Percentiles rank a stretch among this genome's conserved stretches.
Evolutionary conservation across 805 yeast genomes (phyloP).

Genomic region (Schwanniomyces vanrijiae): DNA sequence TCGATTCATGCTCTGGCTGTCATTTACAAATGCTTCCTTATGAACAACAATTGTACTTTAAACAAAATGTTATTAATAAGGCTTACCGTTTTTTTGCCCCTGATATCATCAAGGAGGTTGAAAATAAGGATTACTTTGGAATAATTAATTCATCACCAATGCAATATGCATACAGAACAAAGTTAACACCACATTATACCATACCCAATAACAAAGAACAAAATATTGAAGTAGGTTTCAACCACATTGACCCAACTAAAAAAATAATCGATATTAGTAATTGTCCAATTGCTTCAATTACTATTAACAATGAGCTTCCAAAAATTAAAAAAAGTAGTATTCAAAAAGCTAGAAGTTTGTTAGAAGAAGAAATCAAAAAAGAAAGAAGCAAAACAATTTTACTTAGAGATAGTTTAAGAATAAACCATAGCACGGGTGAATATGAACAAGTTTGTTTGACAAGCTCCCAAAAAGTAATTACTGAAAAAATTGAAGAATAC

Average conservation of each 20-base stretch:
- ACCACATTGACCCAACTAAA: conserved; percentile 20
- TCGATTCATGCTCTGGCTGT: conserved; percentile 41
- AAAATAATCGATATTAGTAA: conserved; percentile 30
- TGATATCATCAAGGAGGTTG: conserved; percentile 9
- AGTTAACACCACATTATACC: conserved; percentile 40
- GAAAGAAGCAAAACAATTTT: conserved; percentile 12
- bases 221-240: conserved; percentile 29
- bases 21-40: conserved; percentile 42
- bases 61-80: conserved; percentile 25
- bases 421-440: conserved; percentile 32
- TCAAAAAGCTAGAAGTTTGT: conserved; percentile 2
- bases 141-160: conserved; percentile 33
- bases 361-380: neutral
- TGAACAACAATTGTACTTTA: conserved; percentile 36
- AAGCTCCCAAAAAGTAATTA: conserved; percentile 25
- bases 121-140: conserved; percentile 17
- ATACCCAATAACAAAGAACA: conserved; percentile 10
- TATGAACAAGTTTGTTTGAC: conserved; percentile 22
- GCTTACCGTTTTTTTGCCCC: conserved; percentile 40
- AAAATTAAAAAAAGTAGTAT: conserved; percentile 11
- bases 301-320: conserved; percentile 27
- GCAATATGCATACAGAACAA: conserved; percentile 40
- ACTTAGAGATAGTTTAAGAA: conserved; percentile 33
- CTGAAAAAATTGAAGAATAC: conserved; percentile 34
- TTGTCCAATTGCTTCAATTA: conserved; percentile 37